A percentile compares a stretch with the other conserved stretches of the same genome.
Evolutionary conservation across 2,329 filamentous ascomycete species (phyloP).

Genomic region (Orbilia quercus): DNA sequence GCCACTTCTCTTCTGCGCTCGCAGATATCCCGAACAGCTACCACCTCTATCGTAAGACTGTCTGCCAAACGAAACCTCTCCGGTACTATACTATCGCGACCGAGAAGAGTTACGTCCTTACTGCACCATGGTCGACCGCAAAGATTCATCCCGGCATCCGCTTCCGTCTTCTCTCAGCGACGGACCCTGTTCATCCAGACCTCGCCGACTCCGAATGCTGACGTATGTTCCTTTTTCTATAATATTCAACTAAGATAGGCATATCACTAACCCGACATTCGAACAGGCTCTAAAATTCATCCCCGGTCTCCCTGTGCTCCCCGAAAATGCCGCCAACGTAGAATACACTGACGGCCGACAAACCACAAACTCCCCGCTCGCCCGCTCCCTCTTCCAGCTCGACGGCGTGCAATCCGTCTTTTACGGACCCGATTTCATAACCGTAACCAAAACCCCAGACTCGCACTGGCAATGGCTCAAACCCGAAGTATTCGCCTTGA

Average conservation of each 20-base stretch:
- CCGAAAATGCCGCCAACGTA: conserved; percentile 79
- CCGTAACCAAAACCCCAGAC: conserved; percentile 87
- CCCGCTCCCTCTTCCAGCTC: conserved; percentile 88
- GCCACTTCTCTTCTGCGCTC: conserved; percentile 34
- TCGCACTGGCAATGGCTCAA: conserved; percentile 95
- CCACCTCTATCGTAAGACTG: conserved; percentile 20
- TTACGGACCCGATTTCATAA: conserved; percentile 95
- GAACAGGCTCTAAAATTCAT: conserved; percentile 84
- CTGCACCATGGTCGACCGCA: neutral
- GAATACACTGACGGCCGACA: conserved; percentile 91
- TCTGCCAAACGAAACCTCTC: conserved; percentile 23
- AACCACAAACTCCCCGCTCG: conserved; percentile 90
- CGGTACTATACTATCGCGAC: conserved; percentile 7
- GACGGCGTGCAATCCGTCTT: conserved; percentile 96
- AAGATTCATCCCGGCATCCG: neutral
- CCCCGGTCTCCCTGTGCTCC: conserved; percentile 87
- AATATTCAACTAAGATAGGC: too few species aligned
- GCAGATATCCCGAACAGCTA: conserved; percentile 28
- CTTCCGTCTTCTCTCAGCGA: neutral
- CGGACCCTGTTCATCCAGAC: conserved; percentile 91
- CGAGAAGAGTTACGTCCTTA: conserved; percentile 12
- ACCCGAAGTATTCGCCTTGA: conserved; percentile 92
- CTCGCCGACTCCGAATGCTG: conserved; percentile 90
- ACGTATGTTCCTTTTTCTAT: conserved; percentile 66
- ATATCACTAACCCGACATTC: neutral